Evolutionary conservation across 768 basidiomycete genomes (phyloP), one percentile per base, ranked within the genome.

Genomic region (Lentinula aciculospora): DNA sequence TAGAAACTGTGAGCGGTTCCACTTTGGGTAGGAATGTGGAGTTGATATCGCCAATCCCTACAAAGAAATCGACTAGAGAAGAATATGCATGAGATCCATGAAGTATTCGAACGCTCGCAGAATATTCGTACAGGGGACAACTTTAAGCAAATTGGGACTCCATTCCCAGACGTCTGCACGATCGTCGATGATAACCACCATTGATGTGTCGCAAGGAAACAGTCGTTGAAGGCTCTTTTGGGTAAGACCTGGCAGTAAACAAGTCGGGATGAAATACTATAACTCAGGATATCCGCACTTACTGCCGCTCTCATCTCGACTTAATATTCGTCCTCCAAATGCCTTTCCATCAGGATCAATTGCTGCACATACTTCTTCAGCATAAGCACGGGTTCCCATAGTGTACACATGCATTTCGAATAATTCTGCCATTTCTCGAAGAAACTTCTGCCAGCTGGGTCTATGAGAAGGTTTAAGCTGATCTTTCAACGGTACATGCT

Each of bases 381-480:
- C 97, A 71, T 98, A 99, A 45, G 93, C 88, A 45, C 97, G 85
- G 25, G 96, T 98, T 56, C 97, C 97, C 95, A 98, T 98, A 23
- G 96, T 99, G 72, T 99, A 99, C 47, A 99, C 95, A 69, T 98
- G 97, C 94, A 98, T 94, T 74, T 98, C 95, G 71, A 96, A 99
- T 66, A 89, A 86, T 50, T 76, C 74, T 34, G 89, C 81, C 62
- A 89, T 81, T 45, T 78, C 76, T 60, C 75, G 73, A 53, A 99
- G 77, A 70, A 99, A 98, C 47, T 83, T 79, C 56, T 78, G 73
- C 74, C 94, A 82, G n/a, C 93, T 92, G 7, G 94, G 94, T 63
- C 94, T 78, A 58, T 15, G 13, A 44, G 56, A 53, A 13, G 15
- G 68, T 42, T 44, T 44, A 13, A 34, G 32, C 37, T 7, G 46